Evolutionary conservation across 495 filamentous ascomycete genomes (phyloP).

Genomic region (Penicillium bialowiezense): DNA sequence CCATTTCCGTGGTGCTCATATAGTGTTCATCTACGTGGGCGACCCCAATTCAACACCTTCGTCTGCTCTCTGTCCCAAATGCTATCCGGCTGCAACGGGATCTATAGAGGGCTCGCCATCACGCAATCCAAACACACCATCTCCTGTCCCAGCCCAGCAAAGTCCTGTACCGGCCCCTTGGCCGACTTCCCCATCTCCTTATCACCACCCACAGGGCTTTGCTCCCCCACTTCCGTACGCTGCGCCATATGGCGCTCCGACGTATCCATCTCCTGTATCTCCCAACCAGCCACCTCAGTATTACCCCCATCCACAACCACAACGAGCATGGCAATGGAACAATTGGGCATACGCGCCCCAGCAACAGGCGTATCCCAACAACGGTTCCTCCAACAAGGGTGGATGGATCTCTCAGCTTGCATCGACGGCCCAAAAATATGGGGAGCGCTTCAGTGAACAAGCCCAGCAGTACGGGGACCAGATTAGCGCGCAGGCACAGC

Average conservation of each 20-base stretch:
- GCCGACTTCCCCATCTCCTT: constrained; percentile 15
- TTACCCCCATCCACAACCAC: constrained; percentile 25
- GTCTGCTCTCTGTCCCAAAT: constrained; percentile 43
- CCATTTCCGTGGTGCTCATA: constrained; percentile 35
- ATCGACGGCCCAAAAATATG: constrained; percentile 43
- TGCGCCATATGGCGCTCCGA: constrained; percentile 21
- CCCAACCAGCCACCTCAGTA: constrained; percentile 27
- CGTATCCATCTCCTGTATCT: constrained; percentile 5
- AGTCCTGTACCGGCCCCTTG: constrained; percentile 15
- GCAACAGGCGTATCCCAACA: constrained; percentile 25
- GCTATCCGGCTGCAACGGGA: constrained; percentile 42
- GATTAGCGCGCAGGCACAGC: constrained; percentile 38
- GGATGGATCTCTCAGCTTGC: constrained; percentile 40
- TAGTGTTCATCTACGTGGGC: constrained; percentile 38
- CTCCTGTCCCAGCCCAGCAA: constrained; percentile 17
- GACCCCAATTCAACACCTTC: constrained; percentile 37
- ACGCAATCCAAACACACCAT: constrained; percentile 7
- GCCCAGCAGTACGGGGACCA: constrained; percentile 43
- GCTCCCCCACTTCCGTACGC: constrained; percentile 12
- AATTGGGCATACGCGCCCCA: constrained; percentile 23
- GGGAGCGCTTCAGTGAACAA: constrained; percentile 41
- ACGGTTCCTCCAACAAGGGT: constrained; percentile 27
- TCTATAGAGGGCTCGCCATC: constrained; percentile 10
- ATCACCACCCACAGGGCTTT: constrained; percentile 8
- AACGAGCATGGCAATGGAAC: constrained; percentile 33